phyloP scores from a whole-genome alignment of 2,329 filamentous ascomycete species.

The Penicillium sp. region DNA sequence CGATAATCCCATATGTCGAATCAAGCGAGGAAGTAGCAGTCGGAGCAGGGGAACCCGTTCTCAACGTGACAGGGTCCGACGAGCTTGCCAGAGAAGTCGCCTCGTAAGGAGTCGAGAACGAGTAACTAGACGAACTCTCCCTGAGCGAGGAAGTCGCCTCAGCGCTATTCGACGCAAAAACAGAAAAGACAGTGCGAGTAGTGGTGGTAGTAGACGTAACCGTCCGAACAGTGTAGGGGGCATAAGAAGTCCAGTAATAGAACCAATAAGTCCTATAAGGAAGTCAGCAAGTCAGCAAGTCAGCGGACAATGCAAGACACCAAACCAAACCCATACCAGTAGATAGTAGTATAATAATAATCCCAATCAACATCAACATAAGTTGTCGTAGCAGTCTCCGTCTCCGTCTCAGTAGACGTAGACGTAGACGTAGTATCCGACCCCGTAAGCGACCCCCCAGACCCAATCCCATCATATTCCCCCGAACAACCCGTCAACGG shows the following conservation, averaged over 20 bases:
- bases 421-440: background rate
- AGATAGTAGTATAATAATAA: conserved; percentile 17
- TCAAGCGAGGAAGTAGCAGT: background rate
- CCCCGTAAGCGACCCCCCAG: background rate
- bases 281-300: background rate
- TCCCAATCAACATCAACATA: conserved; percentile 3
- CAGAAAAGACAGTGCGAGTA: conserved; percentile 13
- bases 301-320: background rate
- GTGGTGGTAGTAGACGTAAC: conserved; percentile 16
- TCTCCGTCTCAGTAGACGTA: conserved; percentile 3
- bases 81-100: conserved; percentile 15
- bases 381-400: background rate
- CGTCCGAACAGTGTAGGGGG: conserved; percentile 12
- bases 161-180: conserved; percentile 8
- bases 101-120: conserved; percentile 8
- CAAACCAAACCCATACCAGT: conserved; percentile 7
- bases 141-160: conserved; percentile 9
- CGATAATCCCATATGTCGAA: background rate
- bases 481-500: conserved; percentile 9
- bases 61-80: conserved; percentile 5
- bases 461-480: conserved; percentile 7
- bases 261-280: conserved; percentile 14
- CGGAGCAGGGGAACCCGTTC: background rate
- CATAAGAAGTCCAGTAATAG: conserved; percentile 18
- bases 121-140: background rate